Evolutionary conservation across 2,329 filamentous ascomycete species (phyloP), one percentile per base, ranked within the genome.

Genomic region (Sordariomycetes sp.): DNA sequence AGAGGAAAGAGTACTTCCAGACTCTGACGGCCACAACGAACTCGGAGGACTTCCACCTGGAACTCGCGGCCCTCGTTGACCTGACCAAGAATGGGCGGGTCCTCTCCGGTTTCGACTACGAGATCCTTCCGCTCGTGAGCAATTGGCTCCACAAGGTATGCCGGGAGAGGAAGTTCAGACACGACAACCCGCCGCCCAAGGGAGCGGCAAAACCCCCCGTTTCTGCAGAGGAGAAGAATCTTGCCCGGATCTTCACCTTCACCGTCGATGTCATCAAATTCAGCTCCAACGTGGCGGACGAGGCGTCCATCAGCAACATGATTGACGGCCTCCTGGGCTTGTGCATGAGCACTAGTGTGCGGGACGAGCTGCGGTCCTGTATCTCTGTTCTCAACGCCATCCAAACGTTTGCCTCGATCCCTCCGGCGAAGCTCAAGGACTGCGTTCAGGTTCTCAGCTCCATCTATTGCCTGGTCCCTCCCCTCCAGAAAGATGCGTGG

Each of bases 381-480:
- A 85, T 89, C 62, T 73, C 76, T 54, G 78, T 90, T 54, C 78
- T 90, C 59, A 81, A 89, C 65, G 78, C 83, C 10, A 79, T 89
- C 58, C 82, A 89, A 57, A 89, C 84, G 0, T 89, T 87, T 65
- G 84, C 85, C 3, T 79, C 82, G 36, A 81, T 91, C 52, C 87
- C 87, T 0, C 73, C 70, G 55, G 73, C 74, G 57, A 82, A 81
- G 59, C 74, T 90, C 48, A 78, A 78, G 62, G 76, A 78, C 36
- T 89, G 84, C 64, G 76, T 91, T 39, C 81, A 86, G 60, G 79
- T 90, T 2, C 73, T 91, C 56, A 86, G 85, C 63, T 86, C 84
- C 48, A 86, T 90, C 59, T 85, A 86, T 66, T 83, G 80, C 60
- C 74, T 88, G 55, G 79, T 90, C 2, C 71, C 74, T 13, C 74